phyloP scores from a whole-genome alignment of 768 basidiomycete species.

The Cystobasidium ongulense region DNA sequence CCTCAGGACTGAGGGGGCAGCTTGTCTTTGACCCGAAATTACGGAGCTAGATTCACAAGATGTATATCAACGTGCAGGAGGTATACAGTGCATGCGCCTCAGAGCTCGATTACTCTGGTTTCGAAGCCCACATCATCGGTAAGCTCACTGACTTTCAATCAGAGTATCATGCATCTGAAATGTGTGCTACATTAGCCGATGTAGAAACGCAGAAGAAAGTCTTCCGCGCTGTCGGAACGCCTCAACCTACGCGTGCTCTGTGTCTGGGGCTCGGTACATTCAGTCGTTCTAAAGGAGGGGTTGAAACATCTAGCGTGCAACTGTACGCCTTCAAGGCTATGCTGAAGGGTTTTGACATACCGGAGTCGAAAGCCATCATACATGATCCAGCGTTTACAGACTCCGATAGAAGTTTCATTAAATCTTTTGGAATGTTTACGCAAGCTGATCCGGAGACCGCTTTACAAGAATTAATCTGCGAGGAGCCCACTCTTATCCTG shows the following conservation, averaged over 20 bases:
- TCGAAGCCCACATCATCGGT: too few relatives aligned
- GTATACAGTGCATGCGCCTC: too few relatives aligned
- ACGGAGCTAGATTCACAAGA: too few relatives aligned
- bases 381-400: slow-evolving; percentile 16
- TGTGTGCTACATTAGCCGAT: too few relatives aligned
- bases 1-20: too few relatives aligned
- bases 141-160: too few relatives aligned
- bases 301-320: background rate
- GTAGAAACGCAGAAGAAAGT: background rate
- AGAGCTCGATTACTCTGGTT: too few relatives aligned
- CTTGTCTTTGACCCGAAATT: too few relatives aligned
- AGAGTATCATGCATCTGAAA: too few relatives aligned
- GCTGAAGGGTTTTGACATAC: slow-evolving; percentile 9
- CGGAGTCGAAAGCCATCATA: background rate
- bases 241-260: background rate
- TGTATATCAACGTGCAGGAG: too few relatives aligned
- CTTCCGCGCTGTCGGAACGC: background rate
- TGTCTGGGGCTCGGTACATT: slow-evolving; percentile 13
- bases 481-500: slow-evolving; percentile 25
- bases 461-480: background rate
- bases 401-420: slow-evolving; percentile 2
- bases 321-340: background rate
- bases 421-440: background rate
- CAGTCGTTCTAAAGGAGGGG: background rate
- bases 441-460: background rate